A percentile compares a stretch with the other conserved stretches of the same genome.
Evolutionary conservation across 2,329 filamentous ascomycete genomes (phyloP).

Genomic region (Aspergillus neotritici): DNA sequence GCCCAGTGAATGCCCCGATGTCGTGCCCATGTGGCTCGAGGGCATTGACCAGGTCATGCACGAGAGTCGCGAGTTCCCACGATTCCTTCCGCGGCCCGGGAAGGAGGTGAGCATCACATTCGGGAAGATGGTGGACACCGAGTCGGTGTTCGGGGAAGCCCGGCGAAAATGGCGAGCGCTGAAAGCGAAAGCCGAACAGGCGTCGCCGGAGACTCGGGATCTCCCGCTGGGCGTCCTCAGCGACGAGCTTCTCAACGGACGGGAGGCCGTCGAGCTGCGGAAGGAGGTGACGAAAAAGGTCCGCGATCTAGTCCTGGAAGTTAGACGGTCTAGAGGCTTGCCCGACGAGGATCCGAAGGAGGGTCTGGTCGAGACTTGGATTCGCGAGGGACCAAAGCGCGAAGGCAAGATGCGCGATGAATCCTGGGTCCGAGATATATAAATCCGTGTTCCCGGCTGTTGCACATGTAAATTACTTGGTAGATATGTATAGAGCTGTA

Average conservation of each 20-base stretch:
- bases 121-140: conserved; percentile 69
- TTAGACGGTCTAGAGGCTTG: conserved; percentile 66
- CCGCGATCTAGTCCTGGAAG: conserved; percentile 71
- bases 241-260: conserved; percentile 60
- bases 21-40: conserved; percentile 92
- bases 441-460: conserved; percentile 9
- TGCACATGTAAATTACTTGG: too few relatives aligned
- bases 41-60: conserved; percentile 85
- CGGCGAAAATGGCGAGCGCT: conserved; percentile 68
- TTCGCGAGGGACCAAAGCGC: conserved; percentile 48
- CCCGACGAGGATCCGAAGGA: conserved; percentile 74
- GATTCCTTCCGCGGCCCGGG: conserved; percentile 74
- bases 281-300: conserved; percentile 75
- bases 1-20: conserved; percentile 75
- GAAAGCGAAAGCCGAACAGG: conserved; percentile 48
- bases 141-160: conserved; percentile 71
- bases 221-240: conserved; percentile 52
- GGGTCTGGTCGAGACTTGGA: conserved; percentile 76
- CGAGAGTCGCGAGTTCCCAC: conserved; percentile 71
- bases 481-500: too few relatives aligned
- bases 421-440: conserved; percentile 55
- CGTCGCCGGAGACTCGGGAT: conserved; percentile 30
- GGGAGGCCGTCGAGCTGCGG: conserved; percentile 71
- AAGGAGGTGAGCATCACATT: conserved; percentile 47
- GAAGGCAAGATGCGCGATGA: conserved; percentile 58